Evolutionary conservation across 495 filamentous ascomycete species (phyloP).

Genomic region (Pyrenopolyporus hunteri): DNA sequence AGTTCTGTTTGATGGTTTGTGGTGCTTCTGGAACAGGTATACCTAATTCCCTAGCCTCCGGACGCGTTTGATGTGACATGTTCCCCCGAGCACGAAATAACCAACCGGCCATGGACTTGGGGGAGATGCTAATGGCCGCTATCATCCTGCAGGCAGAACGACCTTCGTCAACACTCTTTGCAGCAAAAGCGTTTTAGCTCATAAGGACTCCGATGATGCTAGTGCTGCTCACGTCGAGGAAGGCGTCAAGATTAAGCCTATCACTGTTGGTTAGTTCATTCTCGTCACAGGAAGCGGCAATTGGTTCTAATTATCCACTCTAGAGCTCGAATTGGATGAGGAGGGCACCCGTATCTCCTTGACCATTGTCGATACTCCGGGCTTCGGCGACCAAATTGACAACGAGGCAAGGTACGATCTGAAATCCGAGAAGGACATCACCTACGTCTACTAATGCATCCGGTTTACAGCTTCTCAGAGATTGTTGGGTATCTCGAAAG

Average conservation of each 20-base stretch:
- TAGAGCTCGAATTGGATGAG: slow-evolving; percentile 95
- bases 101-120: slow-evolving; percentile 6
- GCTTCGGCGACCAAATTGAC: slow-evolving; percentile 98
- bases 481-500: slow-evolving; percentile 97
- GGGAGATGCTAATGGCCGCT: slow-evolving; percentile 35
- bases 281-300: not conserved
- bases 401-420: slow-evolving; percentile 89
- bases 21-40: slow-evolving; percentile 97
- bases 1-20: slow-evolving; percentile 99
- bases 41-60: slow-evolving; percentile 40
- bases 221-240: slow-evolving; percentile 90
- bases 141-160: slow-evolving; percentile 72
- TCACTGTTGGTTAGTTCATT: slow-evolving; percentile 84
- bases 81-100: not conserved
- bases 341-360: slow-evolving; percentile 97
- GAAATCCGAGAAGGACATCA: not conserved
- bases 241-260: slow-evolving; percentile 95
- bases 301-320: slow-evolving; percentile 26
- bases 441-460: slow-evolving; percentile 10
- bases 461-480: slow-evolving; percentile 78
- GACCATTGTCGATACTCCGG: slow-evolving; percentile 97
- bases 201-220: slow-evolving; percentile 91
- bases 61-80: slow-evolving; percentile 18
- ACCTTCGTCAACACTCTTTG: slow-evolving; percentile 99
- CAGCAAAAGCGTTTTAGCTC: slow-evolving; percentile 84